Base-by-base conservation (phyloP, 2,329 filamentous ascomycete species). In the Rosellinia necatrix region DNA sequence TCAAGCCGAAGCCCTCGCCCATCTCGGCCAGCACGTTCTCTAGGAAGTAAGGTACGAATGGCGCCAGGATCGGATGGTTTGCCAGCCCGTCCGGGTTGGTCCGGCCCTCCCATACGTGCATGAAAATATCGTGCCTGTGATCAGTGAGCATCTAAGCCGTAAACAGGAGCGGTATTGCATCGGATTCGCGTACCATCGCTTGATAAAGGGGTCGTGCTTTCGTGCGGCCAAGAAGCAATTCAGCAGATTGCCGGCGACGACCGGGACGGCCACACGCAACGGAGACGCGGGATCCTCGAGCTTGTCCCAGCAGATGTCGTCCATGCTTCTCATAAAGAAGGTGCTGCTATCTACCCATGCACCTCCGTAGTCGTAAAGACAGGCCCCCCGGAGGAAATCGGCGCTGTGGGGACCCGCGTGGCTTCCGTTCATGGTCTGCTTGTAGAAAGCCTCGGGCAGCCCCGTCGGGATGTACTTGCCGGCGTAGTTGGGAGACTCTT, bases 351-450 rank as follows among this genome's bases (percentile, higher is more conserved):
- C 75, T 58, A 76, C 68, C 66, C 71, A 75, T 0, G 71, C 72
- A 19, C 75, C 75, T 6, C 75, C 75, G 48, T 75, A 71, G 13
- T 63, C 56, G 46, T 69, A 70, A 12, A 78, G 57, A 5, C 71
- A 66, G n/a, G 74, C 72, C 4, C 74, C 71, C 8, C 76, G 69
- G n/a, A 78, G 63, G 22, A 78, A 71, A 51, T 78, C 76, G 3
- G 73, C 72, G 21, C 68, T 73, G 41, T 78, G 75, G 2, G 70
- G 74, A 0, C 74, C 75, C 3, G 68, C 58, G 40, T 75, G 71
- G 0, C 70, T 70, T 0, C 76, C 76, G 13, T 71, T 65, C 74
- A 79, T 78, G 0, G 66, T 74, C 6, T 69, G 66, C n/a, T 73
- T 65, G 21, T 73, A 68, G 42, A 74, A 72, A 0, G 69, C 44